Conservation (phyloP, 2,329 filamentous ascomycete genomes). For the Tolypocladium inflatum region DNA sequence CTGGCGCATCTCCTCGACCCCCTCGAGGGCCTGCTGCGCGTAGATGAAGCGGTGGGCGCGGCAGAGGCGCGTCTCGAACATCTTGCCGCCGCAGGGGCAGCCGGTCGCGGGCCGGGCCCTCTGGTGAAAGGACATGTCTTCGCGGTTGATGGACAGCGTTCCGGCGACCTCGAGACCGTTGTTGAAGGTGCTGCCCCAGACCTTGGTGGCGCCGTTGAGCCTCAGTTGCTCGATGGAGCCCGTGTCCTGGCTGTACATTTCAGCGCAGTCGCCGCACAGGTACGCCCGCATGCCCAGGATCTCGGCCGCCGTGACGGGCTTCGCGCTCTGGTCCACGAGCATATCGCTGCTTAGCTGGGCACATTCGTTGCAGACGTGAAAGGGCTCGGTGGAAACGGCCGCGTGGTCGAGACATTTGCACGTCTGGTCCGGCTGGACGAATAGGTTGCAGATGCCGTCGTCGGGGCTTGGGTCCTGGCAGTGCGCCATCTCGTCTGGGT, state of each 20-base stretch:
- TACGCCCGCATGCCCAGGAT: conserved; percentile 25
- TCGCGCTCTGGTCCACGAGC: conserved; percentile 6
- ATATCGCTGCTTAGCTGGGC: conserved; percentile 7
- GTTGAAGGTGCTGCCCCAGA: conserved; percentile 16
- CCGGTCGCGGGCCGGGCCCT: conserved; percentile 18
- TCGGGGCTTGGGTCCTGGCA: not conserved
- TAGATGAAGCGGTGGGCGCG: conserved; percentile 21
- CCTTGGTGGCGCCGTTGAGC: conserved; percentile 7
- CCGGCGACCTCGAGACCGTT: not conserved
- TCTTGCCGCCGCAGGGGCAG: conserved; percentile 25
- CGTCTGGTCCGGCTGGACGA: not conserved
- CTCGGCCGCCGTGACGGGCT: conserved; percentile 10
- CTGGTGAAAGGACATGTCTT: not conserved
- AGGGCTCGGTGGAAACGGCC: not conserved
- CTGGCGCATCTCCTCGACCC: conserved; percentile 12
- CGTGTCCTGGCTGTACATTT: not conserved
- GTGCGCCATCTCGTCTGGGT: not conserved
- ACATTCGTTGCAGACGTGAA: conserved; percentile 14
- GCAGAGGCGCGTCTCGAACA: conserved; percentile 23
- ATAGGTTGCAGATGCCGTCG: not conserved
- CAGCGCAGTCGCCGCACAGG: conserved; percentile 22
- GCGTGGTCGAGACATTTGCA: not conserved
- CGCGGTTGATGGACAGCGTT: not conserved
- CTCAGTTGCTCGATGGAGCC: not conserved
- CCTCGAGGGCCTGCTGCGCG: conserved; percentile 12